These are phyloP conservation scores for Nitzschia palea DNA, from an alignment of 108 stramenopile species.

Conservation along the genomic window DNA sequence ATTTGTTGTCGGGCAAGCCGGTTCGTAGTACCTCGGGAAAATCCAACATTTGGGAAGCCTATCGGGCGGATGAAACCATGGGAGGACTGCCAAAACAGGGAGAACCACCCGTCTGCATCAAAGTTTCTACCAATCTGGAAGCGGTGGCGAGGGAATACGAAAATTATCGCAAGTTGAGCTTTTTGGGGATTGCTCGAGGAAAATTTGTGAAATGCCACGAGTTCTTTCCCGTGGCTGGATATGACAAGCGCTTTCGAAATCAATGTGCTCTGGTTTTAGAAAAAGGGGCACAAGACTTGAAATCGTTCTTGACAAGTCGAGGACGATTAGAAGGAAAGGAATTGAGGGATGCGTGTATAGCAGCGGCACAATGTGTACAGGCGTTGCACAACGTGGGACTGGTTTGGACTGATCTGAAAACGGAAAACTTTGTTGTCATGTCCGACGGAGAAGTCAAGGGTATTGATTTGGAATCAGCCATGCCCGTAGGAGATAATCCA, in stretches of 20 bases:
- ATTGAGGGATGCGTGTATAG: slow-evolving; percentile 66
- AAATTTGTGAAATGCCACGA: slow-evolving; percentile 59
- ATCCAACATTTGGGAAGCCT: slow-evolving; percentile 48
- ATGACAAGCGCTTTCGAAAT: slow-evolving; percentile 44
- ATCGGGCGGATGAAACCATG: slow-evolving; percentile 35
- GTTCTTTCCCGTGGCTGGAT: slow-evolving; percentile 60
- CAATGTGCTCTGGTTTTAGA: slow-evolving; percentile 80
- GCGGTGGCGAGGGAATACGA: slow-evolving; percentile 73
- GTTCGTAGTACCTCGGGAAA: slow-evolving; percentile 58
- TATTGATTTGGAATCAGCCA: slow-evolving; percentile 88
- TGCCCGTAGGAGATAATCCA: slow-evolving; percentile 66
- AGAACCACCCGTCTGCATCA: slow-evolving; percentile 36
- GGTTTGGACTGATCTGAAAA: slow-evolving; percentile 91
- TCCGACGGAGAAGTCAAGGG: slow-evolving; percentile 62
- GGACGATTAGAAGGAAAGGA: slow-evolving; percentile 59
- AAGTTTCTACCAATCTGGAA: slow-evolving; percentile 59
- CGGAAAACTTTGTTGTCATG: slow-evolving; percentile 86
- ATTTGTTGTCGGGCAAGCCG: slow-evolving; percentile 55
- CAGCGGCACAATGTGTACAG: slow-evolving; percentile 74
- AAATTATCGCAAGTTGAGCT: slow-evolving; percentile 58
- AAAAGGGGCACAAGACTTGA: slow-evolving; percentile 73
- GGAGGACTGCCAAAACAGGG: slow-evolving; percentile 38
- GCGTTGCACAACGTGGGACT: slow-evolving; percentile 67
- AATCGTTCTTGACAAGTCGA: slow-evolving; percentile 55
- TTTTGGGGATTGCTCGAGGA: slow-evolving; percentile 42